Evolutionary conservation across 495 filamentous ascomycete species (phyloP), one percentile per base, ranked within the genome.

Genomic region (Melanomma pulvis-pyrius): DNA sequence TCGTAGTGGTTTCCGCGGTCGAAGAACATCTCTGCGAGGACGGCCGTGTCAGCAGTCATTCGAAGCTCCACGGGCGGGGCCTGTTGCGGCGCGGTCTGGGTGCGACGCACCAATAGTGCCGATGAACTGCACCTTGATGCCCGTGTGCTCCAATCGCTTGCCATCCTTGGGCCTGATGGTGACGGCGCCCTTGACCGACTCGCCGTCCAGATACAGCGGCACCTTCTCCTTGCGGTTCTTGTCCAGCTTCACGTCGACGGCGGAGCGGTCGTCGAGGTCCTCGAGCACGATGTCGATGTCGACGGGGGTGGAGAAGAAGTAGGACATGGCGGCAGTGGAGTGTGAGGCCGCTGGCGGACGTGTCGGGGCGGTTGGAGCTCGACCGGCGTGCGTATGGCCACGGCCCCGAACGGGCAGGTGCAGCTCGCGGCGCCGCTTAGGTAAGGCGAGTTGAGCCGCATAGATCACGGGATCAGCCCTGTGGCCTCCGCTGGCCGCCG

Each of bases 111-210:
- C 93, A 82, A 99, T 99, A 58, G 93, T 96, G 71, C 94, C 94
- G 70, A 99, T 97, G 81, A 99, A 99, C 77, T 99, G 96, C 72
- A 99, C 93, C 81, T 99, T 99, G 82, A 99, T 98, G 65, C 94
- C 94, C 9, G 93, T 98, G 76, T 99, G 94, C 76, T 99, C 94
- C 74, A 99, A 79, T 71, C 96, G 85, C 81, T 97, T 97, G 65
- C 96, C 96, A 86, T 99, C 94, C 80, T 99, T 99, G 11, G 96
- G 94, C 73, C 94, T 82, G 71, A 99, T 87, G 7, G 96, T 98
- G 53, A 98, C 93, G 28, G 87, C 86, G 64, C 94, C 94, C 79
- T 96, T 97, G 67, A 99, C 96, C 54, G 92, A 97, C 82, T 99
- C 94, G 50, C 94, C 94, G 77, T 99, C 94, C 85, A 94, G 92